Evolutionary conservation across 108 stramenopile genomes (phyloP).

Genomic region (Skeletonema marinoi): DNA sequence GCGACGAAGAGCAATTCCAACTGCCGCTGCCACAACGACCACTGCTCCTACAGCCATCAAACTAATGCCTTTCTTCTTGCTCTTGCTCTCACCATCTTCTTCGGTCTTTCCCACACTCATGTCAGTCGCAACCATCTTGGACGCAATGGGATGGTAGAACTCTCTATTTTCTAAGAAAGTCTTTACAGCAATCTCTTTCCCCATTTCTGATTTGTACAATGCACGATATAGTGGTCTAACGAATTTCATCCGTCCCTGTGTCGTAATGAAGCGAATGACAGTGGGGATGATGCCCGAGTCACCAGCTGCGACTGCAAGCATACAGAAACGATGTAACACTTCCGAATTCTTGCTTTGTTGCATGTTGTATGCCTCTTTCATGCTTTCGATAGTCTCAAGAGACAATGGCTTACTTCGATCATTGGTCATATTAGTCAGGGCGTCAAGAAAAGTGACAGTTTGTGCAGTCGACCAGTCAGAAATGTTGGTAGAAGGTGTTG

Average conservation of each 20-base stretch:
- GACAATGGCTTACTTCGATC: conserved; percentile 52
- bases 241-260: conserved; percentile 99
- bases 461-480: conserved; percentile 84
- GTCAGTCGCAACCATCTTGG: conserved; percentile 92
- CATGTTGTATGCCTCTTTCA: conserved; percentile 78
- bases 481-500: conserved; percentile 51
- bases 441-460: conserved; percentile 88
- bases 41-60: conserved; percentile 6
- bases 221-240: conserved; percentile 91
- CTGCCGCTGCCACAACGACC: conserved; percentile 1
- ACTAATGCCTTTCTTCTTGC: not conserved
- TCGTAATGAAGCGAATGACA: conserved; percentile 86
- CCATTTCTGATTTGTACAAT: conserved; percentile 72
- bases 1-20: conserved; percentile 23
- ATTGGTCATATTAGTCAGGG: conserved; percentile 32
- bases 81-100: not conserved
- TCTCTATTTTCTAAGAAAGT: conserved; percentile 85
- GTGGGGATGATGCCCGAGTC: conserved; percentile 70
- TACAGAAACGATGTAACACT: conserved; percentile 90
- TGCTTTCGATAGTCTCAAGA: conserved; percentile 56
- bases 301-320: conserved; percentile 78
- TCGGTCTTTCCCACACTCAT: conserved; percentile 12
- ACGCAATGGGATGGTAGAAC: conserved; percentile 95
- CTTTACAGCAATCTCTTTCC: conserved; percentile 62
- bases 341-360: conserved; percentile 83